A percentile compares a stretch with the other conserved stretches of the same genome.
Conservation (phyloP, 202 grass and related monocot genomes). For the Schoenoplectus tabernaemontani region DNA sequence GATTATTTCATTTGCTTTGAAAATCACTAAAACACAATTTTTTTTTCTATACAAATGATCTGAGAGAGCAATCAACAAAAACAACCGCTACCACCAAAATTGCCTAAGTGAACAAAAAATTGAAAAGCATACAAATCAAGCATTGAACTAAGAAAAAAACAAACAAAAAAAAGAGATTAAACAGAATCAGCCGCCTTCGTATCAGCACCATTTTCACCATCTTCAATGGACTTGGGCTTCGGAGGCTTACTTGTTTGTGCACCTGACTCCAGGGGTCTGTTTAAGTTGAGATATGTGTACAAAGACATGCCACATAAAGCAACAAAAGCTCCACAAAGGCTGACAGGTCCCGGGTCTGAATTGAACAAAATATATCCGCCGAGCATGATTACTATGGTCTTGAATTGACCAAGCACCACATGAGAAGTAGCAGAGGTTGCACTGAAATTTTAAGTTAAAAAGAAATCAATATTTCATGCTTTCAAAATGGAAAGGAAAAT, state of each 20-base stretch:
- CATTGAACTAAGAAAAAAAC: constrained; percentile 5
- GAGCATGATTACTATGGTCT: constrained; percentile 85
- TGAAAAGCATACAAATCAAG: not conserved
- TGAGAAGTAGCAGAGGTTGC: constrained; percentile 86
- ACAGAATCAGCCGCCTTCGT: constrained; percentile 40
- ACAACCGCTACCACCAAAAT: constrained; percentile 25
- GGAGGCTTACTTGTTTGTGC: constrained; percentile 21
- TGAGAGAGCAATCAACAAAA: constrained; percentile 7
- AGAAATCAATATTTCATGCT: not conserved
- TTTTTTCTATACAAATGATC: constrained; percentile 12
- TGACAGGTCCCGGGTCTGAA: constrained; percentile 73
- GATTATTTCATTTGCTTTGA: not conserved
- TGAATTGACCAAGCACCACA: constrained; percentile 90
- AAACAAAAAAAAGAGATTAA: constrained; percentile 21
- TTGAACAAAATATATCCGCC: constrained; percentile 67
- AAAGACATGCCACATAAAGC: constrained; percentile 83
- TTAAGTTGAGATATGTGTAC: constrained; percentile 73
- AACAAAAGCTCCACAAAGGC: constrained; percentile 57
- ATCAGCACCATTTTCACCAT: constrained; percentile 37
- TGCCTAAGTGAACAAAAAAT: constrained; percentile 17
- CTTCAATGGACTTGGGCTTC: constrained; percentile 49
- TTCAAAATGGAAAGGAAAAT: not conserved
- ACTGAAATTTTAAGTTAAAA: constrained; percentile 28
- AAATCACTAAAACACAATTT: not conserved
- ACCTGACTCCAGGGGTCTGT: constrained; percentile 19